phyloP scores from a whole-genome alignment of 2,329 filamentous ascomycete species.

The Aspergillus japonicus region DNA sequence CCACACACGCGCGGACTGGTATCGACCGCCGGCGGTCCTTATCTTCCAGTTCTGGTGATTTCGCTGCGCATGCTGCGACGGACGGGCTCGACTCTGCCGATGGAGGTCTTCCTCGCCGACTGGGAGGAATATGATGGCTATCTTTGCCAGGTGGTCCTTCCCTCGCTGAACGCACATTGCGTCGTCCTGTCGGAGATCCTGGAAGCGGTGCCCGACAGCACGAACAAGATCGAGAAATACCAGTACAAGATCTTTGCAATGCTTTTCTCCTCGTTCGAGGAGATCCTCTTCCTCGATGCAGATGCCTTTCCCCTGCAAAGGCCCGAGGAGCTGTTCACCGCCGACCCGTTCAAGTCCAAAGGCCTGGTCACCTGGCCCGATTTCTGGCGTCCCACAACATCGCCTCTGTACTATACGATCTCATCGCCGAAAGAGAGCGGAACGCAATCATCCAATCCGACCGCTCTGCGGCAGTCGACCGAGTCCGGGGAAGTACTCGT shows the following conservation, averaged over 20 bases:
- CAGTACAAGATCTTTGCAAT: constrained; percentile 58
- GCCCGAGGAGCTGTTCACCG: constrained; percentile 44
- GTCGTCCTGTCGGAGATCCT: constrained; percentile 38
- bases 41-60: constrained; percentile 21
- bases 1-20: constrained; percentile 40
- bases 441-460: constrained; percentile 27
- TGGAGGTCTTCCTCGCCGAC: constrained; percentile 22
- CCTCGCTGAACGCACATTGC: constrained; percentile 37
- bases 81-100: constrained; percentile 19
- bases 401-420: constrained; percentile 41
- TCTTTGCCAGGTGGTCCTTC: constrained; percentile 38
- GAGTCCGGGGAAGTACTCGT: constrained; percentile 35
- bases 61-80: constrained; percentile 23
- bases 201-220: neutral
- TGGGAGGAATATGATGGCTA: constrained; percentile 33
- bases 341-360: constrained; percentile 49
- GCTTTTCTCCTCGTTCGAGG: constrained; percentile 56
- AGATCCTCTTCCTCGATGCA: constrained; percentile 57
- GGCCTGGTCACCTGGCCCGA: constrained; percentile 61
- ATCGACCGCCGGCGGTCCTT: constrained; percentile 29
- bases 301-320: constrained; percentile 52
- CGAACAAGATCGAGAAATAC: constrained; percentile 38
- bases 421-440: constrained; percentile 37
- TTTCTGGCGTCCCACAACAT: constrained; percentile 42
- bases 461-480: constrained; percentile 33